These are phyloP conservation scores for Rhizoclosmatium globosum DNA, from an alignment of 192 early-diverging fungal genomes.

Conservation along the genomic window DNA sequence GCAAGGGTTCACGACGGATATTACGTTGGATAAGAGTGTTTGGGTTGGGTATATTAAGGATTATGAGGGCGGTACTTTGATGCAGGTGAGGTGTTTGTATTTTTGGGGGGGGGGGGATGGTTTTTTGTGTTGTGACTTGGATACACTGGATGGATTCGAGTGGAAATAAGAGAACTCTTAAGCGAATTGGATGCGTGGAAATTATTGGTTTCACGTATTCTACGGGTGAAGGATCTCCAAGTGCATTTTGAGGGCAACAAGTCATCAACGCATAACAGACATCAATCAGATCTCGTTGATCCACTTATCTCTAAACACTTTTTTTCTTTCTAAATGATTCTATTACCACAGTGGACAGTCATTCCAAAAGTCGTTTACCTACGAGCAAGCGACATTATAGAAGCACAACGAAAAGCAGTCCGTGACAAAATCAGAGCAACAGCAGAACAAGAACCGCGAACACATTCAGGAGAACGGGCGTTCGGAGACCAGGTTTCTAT, in stretches of 20 bases:
- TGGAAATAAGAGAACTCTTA: no score
- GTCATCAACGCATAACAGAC: no score
- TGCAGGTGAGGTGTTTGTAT: constrained; percentile 69
- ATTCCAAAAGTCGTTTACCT: constrained; percentile 90
- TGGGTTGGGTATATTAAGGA: constrained; percentile 99
- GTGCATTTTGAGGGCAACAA: no score
- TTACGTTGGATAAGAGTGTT: constrained; percentile 87
- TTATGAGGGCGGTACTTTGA: constrained; percentile 97
- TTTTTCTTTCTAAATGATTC: neutral
- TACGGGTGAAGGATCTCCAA: no score
- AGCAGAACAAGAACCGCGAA: constrained; percentile 72
- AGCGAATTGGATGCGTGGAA: no score
- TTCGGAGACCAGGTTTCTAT: constrained; percentile 69
- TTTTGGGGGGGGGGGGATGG: constrained; percentile 13
- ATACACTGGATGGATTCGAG: neutral
- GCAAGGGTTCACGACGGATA: constrained; percentile 98
- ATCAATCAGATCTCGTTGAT: neutral
- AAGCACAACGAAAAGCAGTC: constrained; percentile 80
- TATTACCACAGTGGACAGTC: constrained; percentile 77
- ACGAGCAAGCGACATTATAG: constrained; percentile 73
- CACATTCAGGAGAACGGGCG: constrained; percentile 79
- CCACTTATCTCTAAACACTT: neutral
- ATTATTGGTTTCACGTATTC: no score
- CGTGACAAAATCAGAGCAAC: constrained; percentile 83
- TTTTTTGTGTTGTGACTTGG: neutral